Conservation (phyloP, 768 basidiomycete genomes). For the Leccinum ochraceum region DNA sequence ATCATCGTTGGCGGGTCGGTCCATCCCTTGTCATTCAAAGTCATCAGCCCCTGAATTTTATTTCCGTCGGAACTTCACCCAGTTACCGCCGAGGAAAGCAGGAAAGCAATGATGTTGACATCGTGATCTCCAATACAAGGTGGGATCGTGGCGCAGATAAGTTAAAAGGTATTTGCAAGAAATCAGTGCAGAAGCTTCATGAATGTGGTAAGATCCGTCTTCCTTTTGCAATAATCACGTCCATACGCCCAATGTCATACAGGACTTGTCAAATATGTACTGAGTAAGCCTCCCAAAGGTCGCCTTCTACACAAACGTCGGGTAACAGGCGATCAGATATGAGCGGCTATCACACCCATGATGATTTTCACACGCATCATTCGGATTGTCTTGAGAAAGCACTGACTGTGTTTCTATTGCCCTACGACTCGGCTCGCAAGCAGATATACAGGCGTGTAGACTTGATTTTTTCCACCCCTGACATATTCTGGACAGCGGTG, state of each 20-base stretch:
- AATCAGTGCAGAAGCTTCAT: conserved; percentile 57
- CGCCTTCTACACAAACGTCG: conserved; percentile 1
- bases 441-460: conserved; percentile 73
- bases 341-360: conserved; percentile 57
- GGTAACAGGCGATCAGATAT: conserved; percentile 44
- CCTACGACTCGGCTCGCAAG: conserved; percentile 36
- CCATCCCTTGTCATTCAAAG: background rate
- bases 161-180: conserved; percentile 63
- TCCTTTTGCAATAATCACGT: background rate
- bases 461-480: conserved; percentile 75
- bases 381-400: conserved; percentile 86
- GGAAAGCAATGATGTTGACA: conserved; percentile 84
- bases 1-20: conserved; percentile 83
- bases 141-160: conserved; percentile 41
- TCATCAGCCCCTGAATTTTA: background rate
- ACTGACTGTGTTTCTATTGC: conserved; percentile 75
- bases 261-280: conserved; percentile 81
- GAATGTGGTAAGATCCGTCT: conserved; percentile 47
- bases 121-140: conserved; percentile 79
- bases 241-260: background rate
- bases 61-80: background rate
- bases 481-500: conserved; percentile 85
- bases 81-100: conserved; percentile 87
- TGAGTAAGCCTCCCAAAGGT: conserved; percentile 53
- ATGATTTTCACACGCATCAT: conserved; percentile 55